These are phyloP conservation scores for Penicillium psychrosexuale DNA, from an alignment of 2,329 filamentous ascomycete species.

Conservation along the genomic window DNA sequence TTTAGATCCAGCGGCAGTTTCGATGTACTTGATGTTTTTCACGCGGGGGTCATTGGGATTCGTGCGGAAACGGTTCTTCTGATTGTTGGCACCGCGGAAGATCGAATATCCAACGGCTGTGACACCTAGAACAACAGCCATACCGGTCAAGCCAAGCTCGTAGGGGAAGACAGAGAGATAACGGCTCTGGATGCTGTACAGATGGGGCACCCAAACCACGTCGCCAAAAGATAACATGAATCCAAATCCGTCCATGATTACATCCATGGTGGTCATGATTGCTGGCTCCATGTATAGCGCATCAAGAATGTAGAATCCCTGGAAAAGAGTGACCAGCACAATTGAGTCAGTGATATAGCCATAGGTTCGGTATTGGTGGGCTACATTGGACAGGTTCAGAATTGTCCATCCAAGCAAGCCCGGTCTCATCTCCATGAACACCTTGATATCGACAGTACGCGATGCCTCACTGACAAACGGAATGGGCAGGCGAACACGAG, in stretches of 20 bases:
- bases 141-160: slow-evolving; percentile 67
- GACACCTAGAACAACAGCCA: slow-evolving; percentile 63
- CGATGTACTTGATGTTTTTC: slow-evolving; percentile 76
- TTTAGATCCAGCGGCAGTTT: slow-evolving; percentile 77
- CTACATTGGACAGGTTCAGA: slow-evolving; percentile 77
- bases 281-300: slow-evolving; percentile 82
- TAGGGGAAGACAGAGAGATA: slow-evolving; percentile 82
- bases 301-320: slow-evolving; percentile 80
- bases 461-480: slow-evolving; percentile 65
- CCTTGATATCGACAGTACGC: slow-evolving; percentile 78
- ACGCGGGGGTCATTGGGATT: slow-evolving; percentile 78
- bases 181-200: slow-evolving; percentile 78
- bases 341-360: slow-evolving; percentile 85
- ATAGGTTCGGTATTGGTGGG: slow-evolving; percentile 81
- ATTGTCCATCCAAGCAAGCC: slow-evolving; percentile 88
- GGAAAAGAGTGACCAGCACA: slow-evolving; percentile 70
- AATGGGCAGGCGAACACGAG: slow-evolving; percentile 64
- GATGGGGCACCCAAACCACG: slow-evolving; percentile 86
- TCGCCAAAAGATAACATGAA: slow-evolving; percentile 95
- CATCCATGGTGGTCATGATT: slow-evolving; percentile 89
- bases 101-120: slow-evolving; percentile 77
- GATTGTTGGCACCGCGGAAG: slow-evolving; percentile 89
- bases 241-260: slow-evolving; percentile 88
- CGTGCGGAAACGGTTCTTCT: slow-evolving; percentile 92
- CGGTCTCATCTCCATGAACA: slow-evolving; percentile 85